phyloP scores from a whole-genome alignment of 1,284 basidiomycete species.

The Omphalotus olearius region DNA sequence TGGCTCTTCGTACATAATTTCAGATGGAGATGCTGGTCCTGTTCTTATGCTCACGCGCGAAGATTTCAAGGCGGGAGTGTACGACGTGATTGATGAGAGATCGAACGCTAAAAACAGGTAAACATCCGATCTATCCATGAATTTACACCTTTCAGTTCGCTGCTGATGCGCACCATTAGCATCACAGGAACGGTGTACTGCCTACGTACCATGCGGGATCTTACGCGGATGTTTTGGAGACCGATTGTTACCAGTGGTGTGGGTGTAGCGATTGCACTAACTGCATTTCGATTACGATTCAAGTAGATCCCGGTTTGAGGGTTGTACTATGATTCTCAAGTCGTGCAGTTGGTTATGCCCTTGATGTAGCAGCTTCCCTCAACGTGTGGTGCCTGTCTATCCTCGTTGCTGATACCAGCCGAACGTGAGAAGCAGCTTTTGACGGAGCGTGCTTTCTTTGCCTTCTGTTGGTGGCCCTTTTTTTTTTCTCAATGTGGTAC shows the following conservation, averaged over 20 bases:
- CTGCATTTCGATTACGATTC: no score
- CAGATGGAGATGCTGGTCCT: conserved; percentile 24
- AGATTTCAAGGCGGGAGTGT: conserved; percentile 27
- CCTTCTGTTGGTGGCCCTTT: no score
- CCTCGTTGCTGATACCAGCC: no score
- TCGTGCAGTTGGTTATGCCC: no score
- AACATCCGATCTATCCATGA: neutral
- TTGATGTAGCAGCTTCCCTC: no score
- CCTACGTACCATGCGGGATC: neutral
- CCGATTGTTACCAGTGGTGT: neutral
- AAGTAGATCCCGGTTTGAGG: no score
- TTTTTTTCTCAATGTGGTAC: no score
- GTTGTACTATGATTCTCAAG: no score
- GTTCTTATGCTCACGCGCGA: conserved; percentile 25
- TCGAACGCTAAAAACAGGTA: conserved; percentile 18
- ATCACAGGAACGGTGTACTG: neutral
- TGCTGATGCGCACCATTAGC: neutral
- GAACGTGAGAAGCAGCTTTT: no score
- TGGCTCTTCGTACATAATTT: conserved; percentile 26
- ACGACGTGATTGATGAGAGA: conserved; percentile 24
- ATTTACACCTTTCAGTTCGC: neutral
- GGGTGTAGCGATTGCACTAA: no score
- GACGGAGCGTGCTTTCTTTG: no score
- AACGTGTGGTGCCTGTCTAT: no score
- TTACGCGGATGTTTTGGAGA: conserved; percentile 1